Evolutionary conservation across 2,329 filamentous ascomycete genomes (phyloP).

Genomic region (Anisogramma anomala): DNA sequence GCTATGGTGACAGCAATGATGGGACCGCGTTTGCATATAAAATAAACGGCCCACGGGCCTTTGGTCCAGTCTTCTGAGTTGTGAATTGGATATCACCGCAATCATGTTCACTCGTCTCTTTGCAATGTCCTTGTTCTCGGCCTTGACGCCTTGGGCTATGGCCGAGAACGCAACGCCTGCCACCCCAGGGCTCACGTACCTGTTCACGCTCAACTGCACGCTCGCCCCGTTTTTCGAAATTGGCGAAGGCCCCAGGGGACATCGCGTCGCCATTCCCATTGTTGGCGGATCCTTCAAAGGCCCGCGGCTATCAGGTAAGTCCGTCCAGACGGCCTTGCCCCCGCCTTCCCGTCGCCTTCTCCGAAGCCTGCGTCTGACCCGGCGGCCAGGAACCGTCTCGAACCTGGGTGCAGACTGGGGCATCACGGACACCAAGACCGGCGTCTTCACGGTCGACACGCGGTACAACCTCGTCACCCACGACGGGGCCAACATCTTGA

Average conservation of each 20-base stretch:
- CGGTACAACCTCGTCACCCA: slow-evolving; percentile 22
- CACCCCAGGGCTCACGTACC: slow-evolving; percentile 18
- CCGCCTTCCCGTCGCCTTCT: no score
- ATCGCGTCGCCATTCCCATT: slow-evolving; percentile 20
- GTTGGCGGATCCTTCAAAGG: slow-evolving; percentile 20
- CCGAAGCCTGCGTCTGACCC: neutral
- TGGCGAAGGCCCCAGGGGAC: slow-evolving; percentile 18
- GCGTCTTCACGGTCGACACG: slow-evolving; percentile 21
- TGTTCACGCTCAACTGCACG: slow-evolving; percentile 22
- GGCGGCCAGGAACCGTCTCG: slow-evolving; percentile 18
- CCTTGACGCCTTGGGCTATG: neutral
- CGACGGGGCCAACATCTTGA: slow-evolving; percentile 23
- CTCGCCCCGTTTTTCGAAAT: slow-evolving; percentile 17
- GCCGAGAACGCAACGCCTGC: neutral
- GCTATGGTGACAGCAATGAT: no score
- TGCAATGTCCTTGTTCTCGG: neutral
- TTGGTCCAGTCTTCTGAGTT: no score
- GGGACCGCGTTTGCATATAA: no score
- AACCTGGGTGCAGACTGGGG: slow-evolving; percentile 23
- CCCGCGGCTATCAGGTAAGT: slow-evolving; percentile 17
- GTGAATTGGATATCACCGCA: no score
- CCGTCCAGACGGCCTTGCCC: no score
- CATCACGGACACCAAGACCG: slow-evolving; percentile 17
- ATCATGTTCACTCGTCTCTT: neutral
- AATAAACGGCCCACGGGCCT: no score